A percentile compares a stretch with the other conserved stretches of the same genome.
Evolutionary conservation across 129 eudicot genomes (phyloP).

Genomic region (Pittosporum tobira): DNA sequence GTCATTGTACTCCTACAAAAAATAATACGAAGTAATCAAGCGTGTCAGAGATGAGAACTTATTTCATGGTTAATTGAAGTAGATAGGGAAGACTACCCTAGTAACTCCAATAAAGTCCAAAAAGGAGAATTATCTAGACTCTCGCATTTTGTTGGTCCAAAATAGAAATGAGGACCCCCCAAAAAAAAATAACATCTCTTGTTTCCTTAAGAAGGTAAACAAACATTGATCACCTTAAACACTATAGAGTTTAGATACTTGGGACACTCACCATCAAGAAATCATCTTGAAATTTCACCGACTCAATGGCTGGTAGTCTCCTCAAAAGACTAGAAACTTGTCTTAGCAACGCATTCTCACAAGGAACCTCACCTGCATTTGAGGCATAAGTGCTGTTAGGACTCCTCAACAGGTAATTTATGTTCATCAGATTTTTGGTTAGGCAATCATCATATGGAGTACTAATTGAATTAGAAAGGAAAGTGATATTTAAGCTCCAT

Average conservation of each 20-base stretch:
- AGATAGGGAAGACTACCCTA: too few relatives aligned
- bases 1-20: slow-evolving; percentile 82
- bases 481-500: too few relatives aligned
- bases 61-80: not conserved
- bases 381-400: not conserved
- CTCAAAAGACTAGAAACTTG: slow-evolving; percentile 96
- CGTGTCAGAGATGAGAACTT: not conserved
- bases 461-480: too few relatives aligned
- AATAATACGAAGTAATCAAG: not conserved
- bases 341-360: slow-evolving; percentile 76
- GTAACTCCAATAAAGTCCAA: too few relatives aligned
- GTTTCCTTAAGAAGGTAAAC: too few relatives aligned
- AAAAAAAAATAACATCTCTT: too few relatives aligned
- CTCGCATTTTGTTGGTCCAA: too few relatives aligned
- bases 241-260: too few relatives aligned
- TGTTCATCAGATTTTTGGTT: not conserved
- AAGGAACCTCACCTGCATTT: slow-evolving; percentile 77
- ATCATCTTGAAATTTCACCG: slow-evolving; percentile 85
- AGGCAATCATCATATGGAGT: not conserved
- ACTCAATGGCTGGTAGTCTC: slow-evolving; percentile 91
- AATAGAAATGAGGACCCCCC: too few relatives aligned
- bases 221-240: too few relatives aligned
- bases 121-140: too few relatives aligned
- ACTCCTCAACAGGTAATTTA: not conserved
- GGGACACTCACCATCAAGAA: slow-evolving; percentile 77